Percentiles rank a stretch among this genome's conserved stretches.
Evolutionary conservation across 2,329 filamentous ascomycete species (phyloP).

Genomic region (Thermoascus crustaceus): DNA sequence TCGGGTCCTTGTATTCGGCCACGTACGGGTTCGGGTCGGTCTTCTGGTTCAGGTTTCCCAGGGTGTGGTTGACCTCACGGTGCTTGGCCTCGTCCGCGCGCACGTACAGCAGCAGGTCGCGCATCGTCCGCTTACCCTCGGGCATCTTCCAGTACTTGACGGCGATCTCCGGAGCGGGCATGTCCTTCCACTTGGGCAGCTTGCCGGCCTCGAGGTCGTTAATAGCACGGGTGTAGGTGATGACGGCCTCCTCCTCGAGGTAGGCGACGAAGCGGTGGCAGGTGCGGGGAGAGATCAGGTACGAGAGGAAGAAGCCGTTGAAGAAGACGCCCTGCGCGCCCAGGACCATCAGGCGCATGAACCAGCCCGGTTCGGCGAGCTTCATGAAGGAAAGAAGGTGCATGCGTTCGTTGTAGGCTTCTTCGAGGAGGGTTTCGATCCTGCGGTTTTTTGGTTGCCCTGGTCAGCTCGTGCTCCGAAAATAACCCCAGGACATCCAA

Average conservation of each 20-base stretch:
- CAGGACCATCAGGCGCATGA: constrained; percentile 88
- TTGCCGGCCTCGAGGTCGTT: constrained; percentile 78
- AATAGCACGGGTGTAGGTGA: constrained; percentile 88
- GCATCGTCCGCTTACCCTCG: constrained; percentile 71
- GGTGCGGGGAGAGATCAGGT: constrained; percentile 76
- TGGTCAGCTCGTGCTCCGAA: neutral
- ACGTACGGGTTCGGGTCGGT: constrained; percentile 90
- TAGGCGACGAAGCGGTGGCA: constrained; percentile 96
- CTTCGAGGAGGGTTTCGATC: constrained; percentile 87
- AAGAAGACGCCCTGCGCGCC: constrained; percentile 94
- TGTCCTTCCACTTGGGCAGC: constrained; percentile 71
- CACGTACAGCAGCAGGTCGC: constrained; percentile 79
- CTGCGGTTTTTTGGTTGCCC: constrained; percentile 27
- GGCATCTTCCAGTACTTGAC: constrained; percentile 93
- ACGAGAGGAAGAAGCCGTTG: constrained; percentile 84
- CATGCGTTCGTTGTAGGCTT: constrained; percentile 91
- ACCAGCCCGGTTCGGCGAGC: constrained; percentile 74
- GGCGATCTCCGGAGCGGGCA: constrained; percentile 79
- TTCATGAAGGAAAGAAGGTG: constrained; percentile 88
- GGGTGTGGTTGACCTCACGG: constrained; percentile 90
- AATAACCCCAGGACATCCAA: neutral
- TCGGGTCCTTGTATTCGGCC: constrained; percentile 65
- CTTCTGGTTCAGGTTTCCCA: constrained; percentile 77
- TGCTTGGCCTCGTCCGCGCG: constrained; percentile 85
- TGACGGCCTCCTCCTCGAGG: constrained; percentile 91